Conservation (phyloP, 371 early-diverging fungal genomes). For the Smittium culicis region DNA sequence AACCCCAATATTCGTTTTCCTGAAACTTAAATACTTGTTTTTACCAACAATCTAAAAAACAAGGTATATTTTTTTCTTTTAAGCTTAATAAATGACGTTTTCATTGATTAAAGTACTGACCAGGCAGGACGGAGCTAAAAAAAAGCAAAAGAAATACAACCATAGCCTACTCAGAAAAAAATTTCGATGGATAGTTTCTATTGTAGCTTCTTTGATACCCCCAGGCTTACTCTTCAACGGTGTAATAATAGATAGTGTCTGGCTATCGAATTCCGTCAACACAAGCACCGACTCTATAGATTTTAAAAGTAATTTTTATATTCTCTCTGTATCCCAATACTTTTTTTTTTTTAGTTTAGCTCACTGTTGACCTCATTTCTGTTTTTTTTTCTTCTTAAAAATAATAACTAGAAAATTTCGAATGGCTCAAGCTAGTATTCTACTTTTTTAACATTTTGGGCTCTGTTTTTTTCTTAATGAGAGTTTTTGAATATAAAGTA, state of each 20-base stretch:
- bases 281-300: background rate
- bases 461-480: background rate
- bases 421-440: background rate
- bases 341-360: background rate
- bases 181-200: background rate
- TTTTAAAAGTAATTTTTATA: background rate
- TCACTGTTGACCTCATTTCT: background rate
- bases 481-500: background rate
- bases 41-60: too few relatives aligned
- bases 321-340: too few relatives aligned
- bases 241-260: background rate
- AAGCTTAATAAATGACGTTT: too few relatives aligned
- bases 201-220: background rate
- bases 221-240: background rate
- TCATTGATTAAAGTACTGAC: too few relatives aligned
- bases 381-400: background rate
- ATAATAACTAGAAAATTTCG: background rate
- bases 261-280: background rate
- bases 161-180: background rate
- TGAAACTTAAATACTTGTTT: too few relatives aligned
- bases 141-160: background rate
- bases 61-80: too few relatives aligned
- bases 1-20: too few relatives aligned
- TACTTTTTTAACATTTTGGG: background rate
- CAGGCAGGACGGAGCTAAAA: too few relatives aligned